Base-by-base conservation (phyloP, 2,329 filamentous ascomycete genomes). In the Claviceps sp. region DNA sequence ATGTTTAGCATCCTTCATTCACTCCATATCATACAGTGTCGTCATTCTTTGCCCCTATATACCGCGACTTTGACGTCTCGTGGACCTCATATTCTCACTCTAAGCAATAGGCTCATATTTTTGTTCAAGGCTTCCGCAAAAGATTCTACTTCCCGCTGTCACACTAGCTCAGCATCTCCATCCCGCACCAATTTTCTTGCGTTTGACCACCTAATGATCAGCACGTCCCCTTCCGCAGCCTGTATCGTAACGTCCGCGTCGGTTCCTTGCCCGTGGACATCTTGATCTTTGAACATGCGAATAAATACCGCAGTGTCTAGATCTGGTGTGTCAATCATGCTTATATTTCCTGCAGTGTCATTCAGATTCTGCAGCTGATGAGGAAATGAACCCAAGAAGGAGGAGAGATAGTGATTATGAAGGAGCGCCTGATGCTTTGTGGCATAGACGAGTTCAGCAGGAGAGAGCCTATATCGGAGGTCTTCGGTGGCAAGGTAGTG, bases 301-400 rank as follows among this genome's bases (percentile, higher is more conserved):
- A 89, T 81, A 67, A 98, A 96, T 2, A 97, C 90, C 7, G 89
- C 89, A 2, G 79, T 76, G 55, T 93, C 86, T 47, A 82, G 70
- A 64, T 97, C 93, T 0, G 93, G 93, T 2, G 79, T 75, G 63
- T 95, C 89, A 34, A 97, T 81, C 93, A 98, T 98, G 70, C 80
- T 89, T 52, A 91, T 84, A 10, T 90, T 90, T 34, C 89, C 91
- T 0, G 86, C 83, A 14, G 86, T 87, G 70, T 98, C 93, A 68
- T 97, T 94, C 51, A 98, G 72, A 58, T 89, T 83, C 66, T 91
- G 85, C 60, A 98, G 68, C 46, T 80, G 75, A 14, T 79, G 70
- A 0, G 93, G 93, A 60, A 98, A 96, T 13, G 85, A 81, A 0
- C 76, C 77, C 16, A 98, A 75, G 62, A 98, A 98, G 1, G 87